Conservation (phyloP, 2,329 filamentous ascomycete genomes). For the Cladosporium cucumerinum region DNA sequence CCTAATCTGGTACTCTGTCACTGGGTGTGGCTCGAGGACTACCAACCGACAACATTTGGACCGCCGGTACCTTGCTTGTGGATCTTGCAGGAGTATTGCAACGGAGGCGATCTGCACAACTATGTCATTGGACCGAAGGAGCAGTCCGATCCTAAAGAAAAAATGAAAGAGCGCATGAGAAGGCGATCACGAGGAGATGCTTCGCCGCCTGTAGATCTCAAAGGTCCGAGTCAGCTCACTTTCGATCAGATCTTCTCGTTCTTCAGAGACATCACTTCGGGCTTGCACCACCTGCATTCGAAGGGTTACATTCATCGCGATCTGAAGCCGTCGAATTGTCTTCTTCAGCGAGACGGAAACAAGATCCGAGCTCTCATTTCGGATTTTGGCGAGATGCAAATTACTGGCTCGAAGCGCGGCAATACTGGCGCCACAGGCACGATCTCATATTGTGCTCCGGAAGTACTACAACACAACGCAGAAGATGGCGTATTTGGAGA, state of each 20-base stretch:
- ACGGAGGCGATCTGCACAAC: constrained; percentile 82
- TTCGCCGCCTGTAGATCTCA: constrained; percentile 58
- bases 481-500: constrained; percentile 74
- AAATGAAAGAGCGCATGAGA: constrained; percentile 83
- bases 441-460: constrained; percentile 94
- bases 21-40: constrained; percentile 94
- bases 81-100: constrained; percentile 97
- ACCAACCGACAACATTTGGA: constrained; percentile 75
- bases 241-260: constrained; percentile 96
- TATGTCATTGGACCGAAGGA: constrained; percentile 73
- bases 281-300: constrained; percentile 81
- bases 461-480: constrained; percentile 69
- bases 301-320: constrained; percentile 96
- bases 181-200: constrained; percentile 74
- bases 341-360: constrained; percentile 69
- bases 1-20: constrained; percentile 95
- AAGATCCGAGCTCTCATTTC: constrained; percentile 82
- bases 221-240: constrained; percentile 55
- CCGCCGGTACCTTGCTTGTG: constrained; percentile 92
- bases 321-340: constrained; percentile 91
- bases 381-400: constrained; percentile 95
- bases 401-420: constrained; percentile 73
- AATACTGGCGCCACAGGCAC: constrained; percentile 93
- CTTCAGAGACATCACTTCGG: constrained; percentile 92
- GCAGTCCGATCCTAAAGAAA: constrained; percentile 67